Percentiles rank a stretch among this genome's conserved stretches.
These are phyloP conservation scores for Teunomyces panamensis DNA, from an alignment of 805 yeast species.

Conservation along the genomic window DNA sequence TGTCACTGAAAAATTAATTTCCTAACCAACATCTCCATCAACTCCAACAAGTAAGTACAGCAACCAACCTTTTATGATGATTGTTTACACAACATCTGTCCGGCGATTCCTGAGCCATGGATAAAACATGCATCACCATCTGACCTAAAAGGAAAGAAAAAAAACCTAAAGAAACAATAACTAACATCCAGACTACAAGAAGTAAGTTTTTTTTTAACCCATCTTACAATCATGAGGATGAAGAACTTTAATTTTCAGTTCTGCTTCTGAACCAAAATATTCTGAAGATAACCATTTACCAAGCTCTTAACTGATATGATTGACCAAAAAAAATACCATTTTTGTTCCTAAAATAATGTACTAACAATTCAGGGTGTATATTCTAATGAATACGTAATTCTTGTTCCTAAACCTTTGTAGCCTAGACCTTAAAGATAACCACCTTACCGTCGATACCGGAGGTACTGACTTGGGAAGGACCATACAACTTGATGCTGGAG, in stretches of 20 bases:
- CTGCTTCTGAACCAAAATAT: slow-evolving; percentile 87
- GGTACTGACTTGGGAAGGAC: slow-evolving; percentile 49
- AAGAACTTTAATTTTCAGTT: slow-evolving; percentile 68
- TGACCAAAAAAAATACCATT: background rate
- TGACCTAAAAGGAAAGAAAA: slow-evolving; percentile 40
- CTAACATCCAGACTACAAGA: slow-evolving; percentile 1
- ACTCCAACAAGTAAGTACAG: background rate
- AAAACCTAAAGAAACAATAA: background rate
- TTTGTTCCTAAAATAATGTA: background rate
- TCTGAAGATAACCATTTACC: slow-evolving; percentile 76
- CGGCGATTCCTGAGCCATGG: slow-evolving; percentile 77
- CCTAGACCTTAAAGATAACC: slow-evolving; percentile 55
- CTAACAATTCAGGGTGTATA: slow-evolving; percentile 1
- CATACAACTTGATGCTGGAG: slow-evolving; percentile 54
- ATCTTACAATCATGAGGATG: slow-evolving; percentile 47
- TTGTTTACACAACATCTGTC: slow-evolving; percentile 20
- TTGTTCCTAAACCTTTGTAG: background rate
- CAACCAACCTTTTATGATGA: slow-evolving; percentile 11
- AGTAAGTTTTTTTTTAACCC: slow-evolving; percentile 6
- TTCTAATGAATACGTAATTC: background rate
- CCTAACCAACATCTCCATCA: background rate
- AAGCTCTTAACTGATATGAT: slow-evolving; percentile 47
- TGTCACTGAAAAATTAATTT: background rate
- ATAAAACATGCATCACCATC: slow-evolving; percentile 98
- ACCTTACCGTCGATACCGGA: slow-evolving; percentile 92